phyloP scores from a whole-genome alignment of 148 eudicot species.

The Limonium bicolor region DNA sequence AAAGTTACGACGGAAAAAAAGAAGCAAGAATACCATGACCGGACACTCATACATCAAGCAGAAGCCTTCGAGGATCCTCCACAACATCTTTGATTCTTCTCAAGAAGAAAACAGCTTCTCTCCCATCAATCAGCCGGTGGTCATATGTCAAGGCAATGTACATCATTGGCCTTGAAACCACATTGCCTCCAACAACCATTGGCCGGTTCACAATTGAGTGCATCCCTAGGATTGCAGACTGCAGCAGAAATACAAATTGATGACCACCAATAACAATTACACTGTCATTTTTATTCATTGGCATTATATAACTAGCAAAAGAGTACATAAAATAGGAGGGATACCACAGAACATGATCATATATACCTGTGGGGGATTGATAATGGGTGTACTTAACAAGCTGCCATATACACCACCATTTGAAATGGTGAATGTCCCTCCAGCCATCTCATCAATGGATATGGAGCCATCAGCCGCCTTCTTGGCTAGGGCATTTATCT shows the following conservation, averaged over 20 bases:
- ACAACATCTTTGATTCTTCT: slow-evolving; percentile 93
- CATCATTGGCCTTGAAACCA: slow-evolving; percentile 94
- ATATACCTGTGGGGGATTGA: slow-evolving; percentile 97
- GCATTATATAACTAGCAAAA: background rate
- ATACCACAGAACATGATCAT: background rate
- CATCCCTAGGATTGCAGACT: slow-evolving; percentile 57
- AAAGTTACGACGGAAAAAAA: too few species aligned
- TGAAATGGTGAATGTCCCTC: slow-evolving; percentile 87
- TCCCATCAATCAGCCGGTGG: slow-evolving; percentile 92
- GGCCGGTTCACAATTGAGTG: slow-evolving; percentile 45
- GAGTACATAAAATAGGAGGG: background rate
- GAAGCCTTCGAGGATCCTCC: slow-evolving; percentile 93
- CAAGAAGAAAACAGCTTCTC: slow-evolving; percentile 86
- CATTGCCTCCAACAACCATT: slow-evolving; percentile 47
- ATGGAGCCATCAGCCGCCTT: slow-evolving; percentile 73
- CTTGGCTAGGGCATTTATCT: slow-evolving; percentile 73
- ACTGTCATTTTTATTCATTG: too few species aligned
- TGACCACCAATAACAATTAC: too few species aligned
- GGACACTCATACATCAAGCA: slow-evolving; percentile 82
- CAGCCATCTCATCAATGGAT: slow-evolving; percentile 96
- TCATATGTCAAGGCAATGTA: slow-evolving; percentile 91
- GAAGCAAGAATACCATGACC: too few species aligned
- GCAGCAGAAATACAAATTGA: too few species aligned
- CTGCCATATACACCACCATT: slow-evolving; percentile 99
- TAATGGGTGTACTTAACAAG: slow-evolving; percentile 89